Evolutionary conservation across 2,329 filamentous ascomycete species (phyloP).

Genomic region (Laburnicola sp.): DNA sequence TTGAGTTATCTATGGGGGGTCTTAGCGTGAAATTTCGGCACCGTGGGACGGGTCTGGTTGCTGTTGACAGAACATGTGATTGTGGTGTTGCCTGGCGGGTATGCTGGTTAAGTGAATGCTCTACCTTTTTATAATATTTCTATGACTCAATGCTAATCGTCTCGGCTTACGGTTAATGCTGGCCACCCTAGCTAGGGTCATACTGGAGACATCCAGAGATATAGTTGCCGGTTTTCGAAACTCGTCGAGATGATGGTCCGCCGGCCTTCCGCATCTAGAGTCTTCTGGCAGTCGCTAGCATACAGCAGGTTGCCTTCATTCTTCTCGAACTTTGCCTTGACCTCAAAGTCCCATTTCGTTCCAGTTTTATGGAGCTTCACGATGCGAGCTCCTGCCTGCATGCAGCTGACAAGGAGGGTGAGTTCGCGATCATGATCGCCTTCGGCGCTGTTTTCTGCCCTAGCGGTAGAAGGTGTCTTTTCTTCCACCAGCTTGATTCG

Average conservation of each 20-base stretch:
- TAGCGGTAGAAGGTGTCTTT: slow-evolving; percentile 10
- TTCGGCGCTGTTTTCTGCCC: slow-evolving; percentile 21
- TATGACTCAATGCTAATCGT: too few species aligned
- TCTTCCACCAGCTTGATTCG: slow-evolving; percentile 66
- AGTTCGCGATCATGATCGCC: not conserved
- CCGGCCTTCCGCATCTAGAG: slow-evolving; percentile 24
- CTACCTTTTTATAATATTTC: too few species aligned
- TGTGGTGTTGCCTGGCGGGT: too few species aligned
- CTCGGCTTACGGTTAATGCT: not conserved
- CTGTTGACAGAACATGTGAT: too few species aligned
- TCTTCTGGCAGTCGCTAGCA: slow-evolving; percentile 70
- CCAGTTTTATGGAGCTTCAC: slow-evolving; percentile 48
- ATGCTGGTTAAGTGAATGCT: too few species aligned
- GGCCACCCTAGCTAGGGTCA: not conserved
- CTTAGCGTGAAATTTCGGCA: too few species aligned
- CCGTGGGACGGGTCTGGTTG: too few species aligned
- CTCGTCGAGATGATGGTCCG: slow-evolving; percentile 68
- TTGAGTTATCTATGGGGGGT: too few species aligned
- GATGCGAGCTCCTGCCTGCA: slow-evolving; percentile 84
- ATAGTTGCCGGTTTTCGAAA: slow-evolving; percentile 74
- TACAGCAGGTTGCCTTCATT: slow-evolving; percentile 91
- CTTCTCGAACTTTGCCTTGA: slow-evolving; percentile 75
- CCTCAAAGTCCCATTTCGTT: slow-evolving; percentile 61
- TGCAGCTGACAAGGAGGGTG: slow-evolving; percentile 73
- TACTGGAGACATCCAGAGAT: slow-evolving; percentile 65